Evolutionary conservation across 2,329 filamentous ascomycete species (phyloP).

Genomic region (Huntiella savannae): DNA sequence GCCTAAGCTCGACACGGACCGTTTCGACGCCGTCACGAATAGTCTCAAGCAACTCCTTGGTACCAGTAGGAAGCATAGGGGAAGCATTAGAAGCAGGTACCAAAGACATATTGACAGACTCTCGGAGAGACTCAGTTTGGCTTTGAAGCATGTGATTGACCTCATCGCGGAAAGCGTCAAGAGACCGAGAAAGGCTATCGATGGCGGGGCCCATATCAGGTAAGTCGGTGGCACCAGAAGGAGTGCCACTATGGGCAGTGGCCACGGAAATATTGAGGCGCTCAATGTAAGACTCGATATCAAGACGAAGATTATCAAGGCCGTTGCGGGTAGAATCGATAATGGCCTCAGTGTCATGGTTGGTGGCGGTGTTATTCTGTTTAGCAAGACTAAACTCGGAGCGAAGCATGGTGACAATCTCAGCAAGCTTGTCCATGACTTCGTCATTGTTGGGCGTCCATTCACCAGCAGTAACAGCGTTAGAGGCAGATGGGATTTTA

Average conservation of each 20-base stretch:
- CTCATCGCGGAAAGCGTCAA: slow-evolving; percentile 49
- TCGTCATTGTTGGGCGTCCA: slow-evolving; percentile 24
- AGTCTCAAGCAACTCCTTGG: slow-evolving; percentile 51
- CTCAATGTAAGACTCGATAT: slow-evolving; percentile 69
- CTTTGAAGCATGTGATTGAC: slow-evolving; percentile 54
- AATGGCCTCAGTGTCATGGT: slow-evolving; percentile 70
- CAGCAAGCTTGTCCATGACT: slow-evolving; percentile 36
- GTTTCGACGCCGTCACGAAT: slow-evolving; percentile 54
- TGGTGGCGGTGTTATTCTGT: slow-evolving; percentile 60
- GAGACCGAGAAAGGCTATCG: slow-evolving; percentile 26
- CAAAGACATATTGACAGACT: slow-evolving; percentile 53
- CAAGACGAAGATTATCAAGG: slow-evolving; percentile 56
- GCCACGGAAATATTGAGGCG: slow-evolving; percentile 32
- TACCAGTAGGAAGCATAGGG: not conserved
- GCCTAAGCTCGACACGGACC: slow-evolving; percentile 56
- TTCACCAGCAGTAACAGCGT: slow-evolving; percentile 13
- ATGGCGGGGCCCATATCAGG: slow-evolving; percentile 53
- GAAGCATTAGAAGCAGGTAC: slow-evolving; percentile 32
- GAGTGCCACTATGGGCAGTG: slow-evolving; percentile 16
- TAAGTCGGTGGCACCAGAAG: slow-evolving; percentile 35
- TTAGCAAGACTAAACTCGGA: slow-evolving; percentile 48
- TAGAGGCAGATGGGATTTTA: slow-evolving; percentile 25
- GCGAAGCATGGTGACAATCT: slow-evolving; percentile 43
- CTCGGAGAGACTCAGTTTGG: slow-evolving; percentile 66
- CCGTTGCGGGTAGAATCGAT: slow-evolving; percentile 77